A percentile compares a stretch with the other conserved stretches of the same genome.
Conservation (phyloP, 2,329 filamentous ascomycete genomes). For the Colletotrichum sp. region DNA sequence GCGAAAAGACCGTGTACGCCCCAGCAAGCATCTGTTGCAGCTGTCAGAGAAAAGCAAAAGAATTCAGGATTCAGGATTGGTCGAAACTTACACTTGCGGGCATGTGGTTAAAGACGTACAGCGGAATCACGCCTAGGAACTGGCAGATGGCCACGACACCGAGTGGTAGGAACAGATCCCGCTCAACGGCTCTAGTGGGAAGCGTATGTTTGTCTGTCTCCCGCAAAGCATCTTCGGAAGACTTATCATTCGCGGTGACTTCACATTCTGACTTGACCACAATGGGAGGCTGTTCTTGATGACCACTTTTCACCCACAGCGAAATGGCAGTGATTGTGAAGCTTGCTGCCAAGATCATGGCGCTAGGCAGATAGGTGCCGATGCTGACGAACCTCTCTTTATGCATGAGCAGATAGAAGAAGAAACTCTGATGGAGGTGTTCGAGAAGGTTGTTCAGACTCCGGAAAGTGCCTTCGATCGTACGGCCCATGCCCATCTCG, state of each 20-base stretch:
- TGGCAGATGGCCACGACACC: constrained; percentile 75
- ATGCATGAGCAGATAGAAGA: constrained; percentile 96
- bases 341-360: constrained; percentile 94
- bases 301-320: constrained; percentile 90
- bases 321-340: constrained; percentile 96
- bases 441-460: constrained; percentile 96
- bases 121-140: constrained; percentile 77
- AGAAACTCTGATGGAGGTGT: constrained; percentile 98
- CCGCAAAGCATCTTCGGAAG: background rate
- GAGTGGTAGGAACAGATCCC: constrained; percentile 75
- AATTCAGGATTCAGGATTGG: background rate
- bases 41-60: background rate
- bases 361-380: constrained; percentile 93
- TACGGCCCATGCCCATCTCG: constrained; percentile 92
- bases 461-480: constrained; percentile 88
- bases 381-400: constrained; percentile 95
- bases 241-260: background rate
- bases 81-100: constrained; percentile 61
- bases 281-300: constrained; percentile 31
- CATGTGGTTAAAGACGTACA: constrained; percentile 85
- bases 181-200: constrained; percentile 48
- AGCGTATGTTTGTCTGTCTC: background rate
- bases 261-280: background rate
- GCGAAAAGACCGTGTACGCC: constrained; percentile 63
- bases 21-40: constrained; percentile 1